Percentiles rank a stretch among this genome's conserved stretches.
Evolutionary conservation across 768 basidiomycete species (phyloP).

Genomic region (Crassisporium funariophilum): DNA sequence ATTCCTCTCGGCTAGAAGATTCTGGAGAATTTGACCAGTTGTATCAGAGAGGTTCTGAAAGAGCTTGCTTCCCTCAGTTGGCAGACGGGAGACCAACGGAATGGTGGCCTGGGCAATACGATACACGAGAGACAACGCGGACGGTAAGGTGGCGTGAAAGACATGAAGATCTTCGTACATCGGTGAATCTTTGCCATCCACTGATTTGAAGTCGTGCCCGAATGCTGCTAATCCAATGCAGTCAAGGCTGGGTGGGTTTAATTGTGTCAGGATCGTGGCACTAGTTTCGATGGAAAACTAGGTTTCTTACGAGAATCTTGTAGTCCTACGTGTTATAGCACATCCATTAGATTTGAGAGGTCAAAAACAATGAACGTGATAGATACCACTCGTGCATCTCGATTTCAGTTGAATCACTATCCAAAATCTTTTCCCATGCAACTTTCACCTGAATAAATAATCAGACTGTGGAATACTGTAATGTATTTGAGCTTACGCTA

Average conservation of each 20-base stretch:
- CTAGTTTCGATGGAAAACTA: no score
- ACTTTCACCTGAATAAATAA: constrained; percentile 27
- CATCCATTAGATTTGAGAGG: no score
- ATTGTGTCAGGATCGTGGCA: neutral
- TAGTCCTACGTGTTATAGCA: no score
- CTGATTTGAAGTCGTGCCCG: constrained; percentile 48
- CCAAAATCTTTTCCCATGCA: constrained; percentile 28
- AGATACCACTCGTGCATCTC: constrained; percentile 52
- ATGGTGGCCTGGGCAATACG: constrained; percentile 25
- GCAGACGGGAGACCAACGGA: constrained; percentile 29
- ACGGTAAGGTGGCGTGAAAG: constrained; percentile 23
- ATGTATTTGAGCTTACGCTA: constrained; percentile 4
- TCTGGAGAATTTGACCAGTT: constrained; percentile 29
- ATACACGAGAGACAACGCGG: constrained; percentile 9
- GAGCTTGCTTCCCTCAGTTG: constrained; percentile 25
- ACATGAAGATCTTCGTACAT: constrained; percentile 34
- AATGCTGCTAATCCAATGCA: constrained; percentile 51
- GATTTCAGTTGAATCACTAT: constrained; percentile 25
- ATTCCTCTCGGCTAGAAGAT: constrained; percentile 27
- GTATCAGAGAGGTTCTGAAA: constrained; percentile 23
- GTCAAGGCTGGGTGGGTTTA: constrained; percentile 38
- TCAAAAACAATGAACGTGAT: no score
- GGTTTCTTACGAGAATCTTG: no score
- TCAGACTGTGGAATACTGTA: neutral
- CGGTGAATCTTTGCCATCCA: constrained; percentile 39